Conservation (phyloP, 257 asterid species). For the Pogostemon cablin region DNA sequence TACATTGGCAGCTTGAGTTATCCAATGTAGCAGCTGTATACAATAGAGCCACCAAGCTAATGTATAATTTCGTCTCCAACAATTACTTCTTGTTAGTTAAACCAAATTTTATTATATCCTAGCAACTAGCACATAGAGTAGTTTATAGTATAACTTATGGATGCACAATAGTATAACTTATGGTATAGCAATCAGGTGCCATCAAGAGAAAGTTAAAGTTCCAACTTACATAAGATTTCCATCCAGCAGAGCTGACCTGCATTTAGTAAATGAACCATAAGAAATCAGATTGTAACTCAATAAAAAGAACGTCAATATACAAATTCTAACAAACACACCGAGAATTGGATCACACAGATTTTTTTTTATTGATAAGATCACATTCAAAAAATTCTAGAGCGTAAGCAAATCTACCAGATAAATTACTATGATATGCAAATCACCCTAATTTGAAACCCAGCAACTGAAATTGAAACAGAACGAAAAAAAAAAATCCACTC, state of each 20-base stretch:
- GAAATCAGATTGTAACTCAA: conserved; percentile 31
- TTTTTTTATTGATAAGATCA: neutral
- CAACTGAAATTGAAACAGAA: conserved; percentile 13
- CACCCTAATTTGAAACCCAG: conserved; percentile 31
- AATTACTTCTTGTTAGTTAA: neutral
- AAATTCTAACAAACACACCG: neutral
- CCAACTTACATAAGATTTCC: conserved; percentile 91
- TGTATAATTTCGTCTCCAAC: neutral
- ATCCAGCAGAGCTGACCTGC: conserved; percentile 77
- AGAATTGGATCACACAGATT: neutral
- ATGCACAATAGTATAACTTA: neutral
- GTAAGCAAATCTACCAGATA: neutral
- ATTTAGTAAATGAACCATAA: conserved; percentile 4
- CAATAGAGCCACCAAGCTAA: conserved; percentile 11
- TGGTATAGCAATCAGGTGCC: neutral
- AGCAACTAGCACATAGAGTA: neutral
- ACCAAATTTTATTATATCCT: neutral
- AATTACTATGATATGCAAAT: conserved; percentile 2
- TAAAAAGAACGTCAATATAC: neutral
- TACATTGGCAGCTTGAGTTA: neutral
- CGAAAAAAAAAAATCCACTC: conserved; percentile 20
- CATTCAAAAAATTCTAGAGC: neutral
- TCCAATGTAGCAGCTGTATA: conserved; percentile 6
- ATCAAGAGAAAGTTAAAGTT: conserved; percentile 20
- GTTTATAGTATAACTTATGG: neutral